Evolutionary conservation across 2,329 filamentous ascomycete genomes (phyloP).

Genomic region (Neurospora sp.): DNA sequence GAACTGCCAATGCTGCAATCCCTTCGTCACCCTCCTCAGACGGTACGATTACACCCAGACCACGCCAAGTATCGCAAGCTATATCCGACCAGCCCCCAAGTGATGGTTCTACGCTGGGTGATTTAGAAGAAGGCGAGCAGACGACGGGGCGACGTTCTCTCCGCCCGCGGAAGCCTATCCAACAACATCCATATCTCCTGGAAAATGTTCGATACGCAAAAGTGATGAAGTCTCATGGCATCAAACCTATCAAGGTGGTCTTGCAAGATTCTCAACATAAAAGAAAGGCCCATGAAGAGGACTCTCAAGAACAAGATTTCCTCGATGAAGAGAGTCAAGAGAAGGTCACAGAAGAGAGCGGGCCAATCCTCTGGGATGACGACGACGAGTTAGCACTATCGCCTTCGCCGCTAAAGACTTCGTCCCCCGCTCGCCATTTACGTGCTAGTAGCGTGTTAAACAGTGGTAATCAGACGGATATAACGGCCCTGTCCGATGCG

Average conservation of each 20-base stretch:
- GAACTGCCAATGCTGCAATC: neutral
- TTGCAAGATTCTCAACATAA: constrained; percentile 14
- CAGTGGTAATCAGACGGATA: constrained; percentile 21
- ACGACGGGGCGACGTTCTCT: constrained; percentile 34
- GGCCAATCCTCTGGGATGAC: constrained; percentile 14
- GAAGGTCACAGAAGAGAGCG: constrained; percentile 15
- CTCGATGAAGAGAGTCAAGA: constrained; percentile 39
- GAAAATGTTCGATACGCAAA: constrained; percentile 46
- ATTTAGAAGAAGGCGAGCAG: constrained; percentile 11
- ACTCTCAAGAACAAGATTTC: constrained; percentile 41
- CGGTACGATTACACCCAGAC: neutral
- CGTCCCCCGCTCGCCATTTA: constrained; percentile 14
- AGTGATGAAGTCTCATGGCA: constrained; percentile 42
- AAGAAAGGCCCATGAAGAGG: constrained; percentile 26
- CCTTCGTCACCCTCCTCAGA: neutral
- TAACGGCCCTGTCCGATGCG: constrained; percentile 22
- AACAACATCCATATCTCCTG: constrained; percentile 49
- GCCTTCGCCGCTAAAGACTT: constrained; percentile 21
- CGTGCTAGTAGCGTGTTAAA: constrained; percentile 21
- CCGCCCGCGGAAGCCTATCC: constrained; percentile 51
- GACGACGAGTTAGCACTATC: constrained; percentile 21
- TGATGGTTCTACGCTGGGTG: neutral
- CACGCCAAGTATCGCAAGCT: neutral
- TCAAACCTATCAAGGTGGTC: constrained; percentile 40
- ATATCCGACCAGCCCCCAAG: neutral